A percentile compares a stretch with the other conserved stretches of the same genome.
Evolutionary conservation across 108 stramenopile genomes (phyloP).

Genomic region (Bacterosira constricta): DNA sequence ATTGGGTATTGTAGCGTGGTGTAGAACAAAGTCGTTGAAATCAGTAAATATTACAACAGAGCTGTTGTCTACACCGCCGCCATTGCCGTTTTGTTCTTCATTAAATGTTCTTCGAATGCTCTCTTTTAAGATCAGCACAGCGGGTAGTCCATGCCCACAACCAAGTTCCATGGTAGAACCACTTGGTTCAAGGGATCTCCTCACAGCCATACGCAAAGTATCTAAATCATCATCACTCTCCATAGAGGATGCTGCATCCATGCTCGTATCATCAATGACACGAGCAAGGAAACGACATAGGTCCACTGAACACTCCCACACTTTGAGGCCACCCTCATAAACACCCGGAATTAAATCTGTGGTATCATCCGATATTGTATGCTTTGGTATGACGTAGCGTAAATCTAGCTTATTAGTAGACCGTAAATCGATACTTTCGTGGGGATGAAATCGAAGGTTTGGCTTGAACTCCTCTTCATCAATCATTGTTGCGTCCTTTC

Average conservation of each 20-base stretch:
- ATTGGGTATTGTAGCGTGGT: conserved; percentile 66
- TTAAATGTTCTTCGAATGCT: conserved; percentile 10
- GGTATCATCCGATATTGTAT: conserved; percentile 7
- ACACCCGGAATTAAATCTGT: conserved; percentile 76
- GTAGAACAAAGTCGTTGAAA: conserved; percentile 68
- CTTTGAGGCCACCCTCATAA: conserved; percentile 84
- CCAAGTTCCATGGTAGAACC: conserved; percentile 69
- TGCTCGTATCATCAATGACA: conserved; percentile 9
- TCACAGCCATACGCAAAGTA: conserved; percentile 18
- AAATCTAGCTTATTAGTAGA: conserved; percentile 4
- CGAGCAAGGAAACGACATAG: conserved; percentile 64
- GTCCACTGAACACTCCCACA: conserved; percentile 88
- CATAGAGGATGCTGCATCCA: not conserved
- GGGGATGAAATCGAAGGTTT: not conserved
- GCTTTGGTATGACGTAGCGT: conserved; percentile 21
- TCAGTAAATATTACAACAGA: conserved; percentile 57
- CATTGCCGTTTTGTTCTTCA: not conserved
- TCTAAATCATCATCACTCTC: not conserved
- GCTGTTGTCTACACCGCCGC: not conserved
- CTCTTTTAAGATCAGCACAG: conserved; percentile 59
- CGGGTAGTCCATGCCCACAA: conserved; percentile 80
- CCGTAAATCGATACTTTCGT: conserved; percentile 17
- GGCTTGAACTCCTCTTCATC: not conserved
- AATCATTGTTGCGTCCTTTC: not conserved
- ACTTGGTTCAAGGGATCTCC: conserved; percentile 7